phyloP scores from a whole-genome alignment of 192 early-diverging fungal species.

The Entophlyctis luteolus region DNA sequence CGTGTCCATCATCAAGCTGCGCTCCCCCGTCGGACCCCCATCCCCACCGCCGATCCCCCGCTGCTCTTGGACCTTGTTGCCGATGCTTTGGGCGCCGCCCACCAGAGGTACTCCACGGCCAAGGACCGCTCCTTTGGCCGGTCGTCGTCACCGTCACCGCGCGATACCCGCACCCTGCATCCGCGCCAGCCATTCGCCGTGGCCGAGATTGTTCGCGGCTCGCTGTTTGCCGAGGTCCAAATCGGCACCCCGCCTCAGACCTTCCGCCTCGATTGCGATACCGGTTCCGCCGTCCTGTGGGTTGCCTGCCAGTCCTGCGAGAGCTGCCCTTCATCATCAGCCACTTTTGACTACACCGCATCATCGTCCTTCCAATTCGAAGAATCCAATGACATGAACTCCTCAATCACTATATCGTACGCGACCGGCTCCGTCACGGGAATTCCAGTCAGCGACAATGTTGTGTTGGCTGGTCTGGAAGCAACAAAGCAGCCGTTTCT shows the following conservation, averaged over 20 bases:
- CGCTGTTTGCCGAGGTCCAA: not conserved
- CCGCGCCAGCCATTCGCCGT: too few relatives aligned
- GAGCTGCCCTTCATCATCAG: too few relatives aligned
- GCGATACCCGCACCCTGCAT: too few relatives aligned
- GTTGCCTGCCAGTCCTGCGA: too few relatives aligned
- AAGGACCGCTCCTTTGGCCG: too few relatives aligned
- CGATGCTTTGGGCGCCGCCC: too few relatives aligned
- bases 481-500: not conserved
- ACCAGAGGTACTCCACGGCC: too few relatives aligned
- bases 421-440: not conserved
- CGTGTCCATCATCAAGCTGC: too few relatives aligned
- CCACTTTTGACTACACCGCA: not conserved
- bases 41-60: too few relatives aligned
- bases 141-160: too few relatives aligned
- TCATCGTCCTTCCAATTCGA: constrained; percentile 1
- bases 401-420: not conserved
- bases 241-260: not conserved
- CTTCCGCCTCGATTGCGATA: not conserved
- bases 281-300: not conserved
- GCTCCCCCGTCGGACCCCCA: too few relatives aligned
- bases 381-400: not conserved
- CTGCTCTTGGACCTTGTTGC: too few relatives aligned
- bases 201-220: not conserved
- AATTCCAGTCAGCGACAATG: not conserved
- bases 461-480: not conserved